A percentile compares a stretch with the other conserved stretches of the same genome.
phyloP scores from a whole-genome alignment of 192 early-diverging fungal genomes.

The Jimgerdemannia flammicorona region DNA sequence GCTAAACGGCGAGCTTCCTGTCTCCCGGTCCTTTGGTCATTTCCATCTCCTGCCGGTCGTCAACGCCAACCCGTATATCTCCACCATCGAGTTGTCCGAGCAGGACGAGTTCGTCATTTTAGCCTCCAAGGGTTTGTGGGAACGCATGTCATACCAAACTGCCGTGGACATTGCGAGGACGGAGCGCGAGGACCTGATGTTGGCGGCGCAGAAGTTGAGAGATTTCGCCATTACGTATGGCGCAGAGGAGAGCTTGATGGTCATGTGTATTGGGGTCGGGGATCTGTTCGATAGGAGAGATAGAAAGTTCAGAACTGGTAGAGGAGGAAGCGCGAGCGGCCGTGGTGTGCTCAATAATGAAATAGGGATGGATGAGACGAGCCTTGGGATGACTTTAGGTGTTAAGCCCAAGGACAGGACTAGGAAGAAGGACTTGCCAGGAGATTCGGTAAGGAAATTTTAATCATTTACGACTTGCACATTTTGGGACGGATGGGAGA shows the following conservation, averaged over 20 bases:
- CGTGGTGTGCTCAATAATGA: slow-evolving; percentile 16
- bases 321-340: slow-evolving; percentile 20
- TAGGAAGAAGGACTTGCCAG: slow-evolving; percentile 41
- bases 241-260: slow-evolving; percentile 72
- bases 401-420: slow-evolving; percentile 27
- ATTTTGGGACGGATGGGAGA: too few relatives aligned
- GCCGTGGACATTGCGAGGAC: slow-evolving; percentile 84
- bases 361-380: slow-evolving; percentile 17
- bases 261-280: slow-evolving; percentile 85
- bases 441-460: slow-evolving; percentile 44
- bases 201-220: slow-evolving; percentile 75
- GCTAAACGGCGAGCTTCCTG: slow-evolving; percentile 70
- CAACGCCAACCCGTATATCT: slow-evolving; percentile 81
- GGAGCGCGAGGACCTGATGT: slow-evolving; percentile 68
- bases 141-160: slow-evolving; percentile 72
- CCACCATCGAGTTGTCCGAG: slow-evolving; percentile 66
- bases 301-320: slow-evolving; percentile 15
- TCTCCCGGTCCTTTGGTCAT: slow-evolving; percentile 84
- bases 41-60: slow-evolving; percentile 78
- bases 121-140: slow-evolving; percentile 73
- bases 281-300: slow-evolving; percentile 62
- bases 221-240: slow-evolving; percentile 85
- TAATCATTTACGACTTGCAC: too few relatives aligned
- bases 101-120: slow-evolving; percentile 80
- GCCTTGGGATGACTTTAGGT: slow-evolving; percentile 16